These are phyloP conservation scores for Ogataea methylovora DNA, from an alignment of 805 yeast species.

Conservation along the genomic window DNA sequence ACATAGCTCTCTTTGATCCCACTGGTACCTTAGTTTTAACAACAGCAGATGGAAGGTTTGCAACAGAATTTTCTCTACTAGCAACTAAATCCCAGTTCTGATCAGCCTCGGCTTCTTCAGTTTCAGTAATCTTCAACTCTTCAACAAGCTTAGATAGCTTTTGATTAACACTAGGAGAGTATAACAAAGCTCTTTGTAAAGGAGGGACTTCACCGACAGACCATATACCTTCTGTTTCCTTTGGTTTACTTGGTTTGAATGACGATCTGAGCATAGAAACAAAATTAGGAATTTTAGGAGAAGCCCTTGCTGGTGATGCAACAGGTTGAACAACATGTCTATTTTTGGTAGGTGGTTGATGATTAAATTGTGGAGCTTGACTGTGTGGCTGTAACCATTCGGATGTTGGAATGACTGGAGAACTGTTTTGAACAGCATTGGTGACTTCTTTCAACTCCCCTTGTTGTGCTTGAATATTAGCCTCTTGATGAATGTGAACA, in stretches of 20 bases:
- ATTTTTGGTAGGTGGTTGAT: too few relatives aligned
- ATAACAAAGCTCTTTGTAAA: slow-evolving; percentile 6
- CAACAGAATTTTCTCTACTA: slow-evolving; percentile 3
- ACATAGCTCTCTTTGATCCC: neutral
- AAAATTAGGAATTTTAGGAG: too few relatives aligned
- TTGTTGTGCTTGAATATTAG: too few relatives aligned
- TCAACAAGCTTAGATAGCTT: slow-evolving; percentile 6
- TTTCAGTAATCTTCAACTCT: slow-evolving; percentile 1
- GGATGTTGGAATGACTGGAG: too few relatives aligned
- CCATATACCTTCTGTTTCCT: slow-evolving; percentile 11
- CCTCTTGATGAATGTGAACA: too few relatives aligned
- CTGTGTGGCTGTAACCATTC: too few relatives aligned
- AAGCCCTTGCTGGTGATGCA: too few relatives aligned
- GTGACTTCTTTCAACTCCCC: too few relatives aligned
- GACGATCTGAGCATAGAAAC: neutral
- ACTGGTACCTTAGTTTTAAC: neutral
- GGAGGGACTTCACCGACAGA: slow-evolving; percentile 8
- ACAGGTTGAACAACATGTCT: too few relatives aligned
- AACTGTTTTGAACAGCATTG: too few relatives aligned
- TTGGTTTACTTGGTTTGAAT: slow-evolving; percentile 14
- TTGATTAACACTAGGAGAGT: slow-evolving; percentile 17
- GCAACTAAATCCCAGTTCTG: slow-evolving; percentile 9
- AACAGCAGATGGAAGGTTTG: neutral
- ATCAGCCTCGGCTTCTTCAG: slow-evolving; percentile 3
- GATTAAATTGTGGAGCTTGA: too few relatives aligned